phyloP scores from a whole-genome alignment of 2,329 filamentous ascomycete genomes.

The Cryphonectria radicalis region DNA sequence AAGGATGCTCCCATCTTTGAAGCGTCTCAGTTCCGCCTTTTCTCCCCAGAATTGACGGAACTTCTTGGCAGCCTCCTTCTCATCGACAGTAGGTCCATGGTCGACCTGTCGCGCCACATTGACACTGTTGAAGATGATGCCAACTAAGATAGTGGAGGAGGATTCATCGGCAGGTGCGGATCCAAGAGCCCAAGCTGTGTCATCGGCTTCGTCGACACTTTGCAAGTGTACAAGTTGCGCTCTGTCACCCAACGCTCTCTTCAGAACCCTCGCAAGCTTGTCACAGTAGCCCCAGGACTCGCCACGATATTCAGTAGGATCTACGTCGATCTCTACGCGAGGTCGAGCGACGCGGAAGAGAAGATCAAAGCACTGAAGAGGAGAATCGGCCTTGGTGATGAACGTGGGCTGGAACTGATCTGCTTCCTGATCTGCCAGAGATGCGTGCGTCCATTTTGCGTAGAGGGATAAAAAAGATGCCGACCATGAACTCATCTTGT shows the following conservation, averaged over 20 bases:
- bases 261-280: constrained; percentile 67
- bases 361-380: constrained; percentile 60
- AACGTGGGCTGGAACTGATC: constrained; percentile 88
- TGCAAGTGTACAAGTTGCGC: constrained; percentile 67
- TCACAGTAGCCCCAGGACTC: constrained; percentile 51
- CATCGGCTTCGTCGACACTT: background rate
- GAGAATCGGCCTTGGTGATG: constrained; percentile 64
- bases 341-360: constrained; percentile 40
- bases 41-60: constrained; percentile 96
- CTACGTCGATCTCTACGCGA: constrained; percentile 26
- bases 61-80: constrained; percentile 77
- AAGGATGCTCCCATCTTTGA: constrained; percentile 91
- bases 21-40: constrained; percentile 88
- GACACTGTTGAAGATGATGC: constrained; percentile 72
- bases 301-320: constrained; percentile 45
- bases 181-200: constrained; percentile 54
- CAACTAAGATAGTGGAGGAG: constrained; percentile 55
- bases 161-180: constrained; percentile 38
- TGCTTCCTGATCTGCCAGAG: constrained; percentile 72
- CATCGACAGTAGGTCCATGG: constrained; percentile 83
- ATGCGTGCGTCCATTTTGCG: constrained; percentile 72
- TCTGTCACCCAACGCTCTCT: constrained; percentile 75
- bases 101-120: constrained; percentile 80
- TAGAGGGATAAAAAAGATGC: constrained; percentile 74
- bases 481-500: constrained; percentile 89